Base-by-base conservation (phyloP, 768 basidiomycete genomes). In the Phanerodontia chrysosporium region DNA sequence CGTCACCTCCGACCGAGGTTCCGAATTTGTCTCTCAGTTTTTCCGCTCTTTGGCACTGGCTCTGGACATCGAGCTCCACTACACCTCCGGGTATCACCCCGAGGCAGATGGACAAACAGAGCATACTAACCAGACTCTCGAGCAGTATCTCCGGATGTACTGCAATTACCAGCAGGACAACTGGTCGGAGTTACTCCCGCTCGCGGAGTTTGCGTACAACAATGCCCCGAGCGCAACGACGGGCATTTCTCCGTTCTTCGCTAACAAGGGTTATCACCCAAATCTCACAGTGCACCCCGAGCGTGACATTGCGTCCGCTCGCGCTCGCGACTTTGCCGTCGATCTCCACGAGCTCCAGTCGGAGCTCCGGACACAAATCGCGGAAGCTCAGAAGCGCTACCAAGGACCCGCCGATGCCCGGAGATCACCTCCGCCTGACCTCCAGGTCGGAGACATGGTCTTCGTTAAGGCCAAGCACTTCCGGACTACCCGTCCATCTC, bases 71-170 rank as follows among this genome's bases (percentile, higher is more conserved):
- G 24, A 55, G 13, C 32, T 35, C 1, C 55, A 61, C 51, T 62
- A 60, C 3, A 48, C 74, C 0, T 70, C 76, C 1, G 73, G 71
- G 0, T 69, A 75, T 49, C 77, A 78, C 57, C 76, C 74, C 0
- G 74, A 78, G 58, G 70, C 74, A 0, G 71, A 79, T 60, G 75
- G 76, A 0, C 72, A 73, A 49, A 73, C 74, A 2, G 74, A 78
- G 58, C 32, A 68, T 8, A 58, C 71, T 14, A 76, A 77, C 48
- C 72, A 74, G 53, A 51, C 61, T 0, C 24, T 76, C 1, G 73
- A 76, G 58, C 39, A 44, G 51, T 74, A 73, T 60, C 67, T 77
- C 3, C 68, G 71, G 1, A 46, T 63, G 14, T 74, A 64, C 61
- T 48, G 59, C 51, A 64, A 67, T 58, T 67, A 68, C 51, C 39